phyloP scores from a whole-genome alignment of 2,329 filamentous ascomycete species.

The Paraconiothyrium brasiliense region DNA sequence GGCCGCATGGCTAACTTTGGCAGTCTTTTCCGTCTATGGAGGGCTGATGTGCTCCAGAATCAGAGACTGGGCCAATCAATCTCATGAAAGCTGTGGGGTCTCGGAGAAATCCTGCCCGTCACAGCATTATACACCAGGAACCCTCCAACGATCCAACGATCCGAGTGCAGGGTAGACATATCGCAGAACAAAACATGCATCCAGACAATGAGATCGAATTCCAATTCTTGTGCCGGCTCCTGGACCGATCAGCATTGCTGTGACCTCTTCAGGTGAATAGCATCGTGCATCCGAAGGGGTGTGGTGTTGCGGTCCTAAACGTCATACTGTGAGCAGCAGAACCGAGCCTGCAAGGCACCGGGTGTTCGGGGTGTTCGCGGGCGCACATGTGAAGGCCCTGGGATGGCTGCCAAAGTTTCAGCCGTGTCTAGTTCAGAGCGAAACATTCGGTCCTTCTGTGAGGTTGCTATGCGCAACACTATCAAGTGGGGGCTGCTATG shows the following conservation, averaged over 20 bases:
- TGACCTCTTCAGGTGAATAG: not conserved
- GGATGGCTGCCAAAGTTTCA: not conserved
- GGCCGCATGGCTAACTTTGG: not conserved
- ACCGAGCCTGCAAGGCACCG: not conserved
- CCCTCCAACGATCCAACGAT: not conserved
- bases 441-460: not conserved
- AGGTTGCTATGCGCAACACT: not conserved
- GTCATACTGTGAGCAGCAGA: not conserved
- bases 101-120: conserved; percentile 6
- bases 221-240: not conserved
- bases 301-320: not conserved
- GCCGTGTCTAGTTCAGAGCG: not conserved
- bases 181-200: not conserved
- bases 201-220: not conserved
- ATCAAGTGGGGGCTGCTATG: conserved; percentile 4
- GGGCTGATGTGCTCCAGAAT: not conserved
- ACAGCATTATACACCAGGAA: not conserved
- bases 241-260: not conserved
- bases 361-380: not conserved
- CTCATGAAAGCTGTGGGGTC: no score
- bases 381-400: not conserved
- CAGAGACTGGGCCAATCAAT: not conserved
- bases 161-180: not conserved
- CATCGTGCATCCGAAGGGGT: not conserved
- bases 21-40: not conserved